A percentile compares a stretch with the other conserved stretches of the same genome.
Evolutionary conservation across 768 basidiomycete species (phyloP).

Genomic region (Clavulina sp.): DNA sequence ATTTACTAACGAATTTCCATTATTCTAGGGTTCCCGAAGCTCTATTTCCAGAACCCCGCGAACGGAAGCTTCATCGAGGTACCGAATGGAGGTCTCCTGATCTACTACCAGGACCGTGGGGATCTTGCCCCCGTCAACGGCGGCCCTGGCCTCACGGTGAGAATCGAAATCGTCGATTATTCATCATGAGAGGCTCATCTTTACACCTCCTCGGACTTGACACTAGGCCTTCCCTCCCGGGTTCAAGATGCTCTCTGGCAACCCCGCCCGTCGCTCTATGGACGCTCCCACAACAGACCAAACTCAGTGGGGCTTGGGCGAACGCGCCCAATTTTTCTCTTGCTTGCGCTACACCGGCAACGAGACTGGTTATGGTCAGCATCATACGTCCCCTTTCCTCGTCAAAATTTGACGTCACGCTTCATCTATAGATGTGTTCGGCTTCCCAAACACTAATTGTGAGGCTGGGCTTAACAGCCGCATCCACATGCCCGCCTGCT

Average conservation of each 20-base stretch:
- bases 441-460: slow-evolving; percentile 29
- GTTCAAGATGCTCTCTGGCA: not conserved
- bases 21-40: not conserved
- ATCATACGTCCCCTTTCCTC: not conserved
- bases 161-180: not conserved
- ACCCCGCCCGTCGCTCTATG: too few species aligned
- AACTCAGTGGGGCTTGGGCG: slow-evolving; percentile 25
- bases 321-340: slow-evolving; percentile 25
- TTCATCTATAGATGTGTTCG: slow-evolving; percentile 15
- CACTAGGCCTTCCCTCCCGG: not conserved
- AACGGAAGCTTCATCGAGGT: slow-evolving; percentile 5
- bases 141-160: too few species aligned
- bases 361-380: not conserved
- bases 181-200: slow-evolving; percentile 2
- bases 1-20: not conserved
- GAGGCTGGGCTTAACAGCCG: slow-evolving; percentile 23
- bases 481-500: slow-evolving; percentile 8
- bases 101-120: slow-evolving; percentile 7
- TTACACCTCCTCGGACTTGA: not conserved
- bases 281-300: slow-evolving; percentile 12
- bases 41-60: slow-evolving; percentile 7
- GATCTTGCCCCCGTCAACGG: not conserved
- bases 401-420: not conserved
- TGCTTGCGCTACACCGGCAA: slow-evolving; percentile 16
- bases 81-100: slow-evolving; percentile 8